phyloP scores from a whole-genome alignment of 805 yeast genomes.

The Allodekkera sacchari region DNA sequence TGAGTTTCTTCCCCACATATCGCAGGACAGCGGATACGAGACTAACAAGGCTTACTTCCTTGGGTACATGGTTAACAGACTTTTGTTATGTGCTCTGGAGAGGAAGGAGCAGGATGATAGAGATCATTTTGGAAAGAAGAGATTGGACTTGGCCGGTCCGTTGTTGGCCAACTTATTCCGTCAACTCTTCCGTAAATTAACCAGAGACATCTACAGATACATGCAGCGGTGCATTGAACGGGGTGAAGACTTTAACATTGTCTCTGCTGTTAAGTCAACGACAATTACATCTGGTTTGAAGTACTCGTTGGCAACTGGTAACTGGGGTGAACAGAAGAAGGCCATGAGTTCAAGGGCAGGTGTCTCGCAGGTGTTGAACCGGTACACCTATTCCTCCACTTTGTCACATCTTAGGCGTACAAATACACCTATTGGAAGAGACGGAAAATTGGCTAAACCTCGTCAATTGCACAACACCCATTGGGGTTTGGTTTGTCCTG shows the following conservation, averaged over 20 bases:
- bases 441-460: conserved; percentile 97
- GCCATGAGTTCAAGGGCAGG: conserved; percentile 99
- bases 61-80: conserved; percentile 96
- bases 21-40: conserved; percentile 95
- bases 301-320: conserved; percentile 97
- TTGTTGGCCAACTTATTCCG: conserved; percentile 91
- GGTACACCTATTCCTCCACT: conserved; percentile 98
- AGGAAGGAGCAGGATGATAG: conserved; percentile 98
- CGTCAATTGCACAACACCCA: conserved; percentile 98
- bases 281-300: conserved; percentile 96
- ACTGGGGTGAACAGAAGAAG: conserved; percentile 99
- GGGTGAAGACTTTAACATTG: conserved; percentile 92
- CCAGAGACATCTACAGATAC: conserved; percentile 94
- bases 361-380: conserved; percentile 95
- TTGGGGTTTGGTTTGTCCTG: conserved; percentile 99
- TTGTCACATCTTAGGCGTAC: conserved; percentile 98
- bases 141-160: conserved; percentile 98
- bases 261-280: conserved; percentile 93
- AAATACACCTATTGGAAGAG: conserved; percentile 98
- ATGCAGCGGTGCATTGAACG: conserved; percentile 99
- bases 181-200: conserved; percentile 84
- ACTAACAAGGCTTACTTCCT: conserved; percentile 93
- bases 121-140: conserved; percentile 98
- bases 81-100: conserved; percentile 90
- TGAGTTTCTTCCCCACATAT: conserved; percentile 93